Base-by-base conservation (phyloP, 345 rosid species). In the Citrus mangshanensis region DNA sequence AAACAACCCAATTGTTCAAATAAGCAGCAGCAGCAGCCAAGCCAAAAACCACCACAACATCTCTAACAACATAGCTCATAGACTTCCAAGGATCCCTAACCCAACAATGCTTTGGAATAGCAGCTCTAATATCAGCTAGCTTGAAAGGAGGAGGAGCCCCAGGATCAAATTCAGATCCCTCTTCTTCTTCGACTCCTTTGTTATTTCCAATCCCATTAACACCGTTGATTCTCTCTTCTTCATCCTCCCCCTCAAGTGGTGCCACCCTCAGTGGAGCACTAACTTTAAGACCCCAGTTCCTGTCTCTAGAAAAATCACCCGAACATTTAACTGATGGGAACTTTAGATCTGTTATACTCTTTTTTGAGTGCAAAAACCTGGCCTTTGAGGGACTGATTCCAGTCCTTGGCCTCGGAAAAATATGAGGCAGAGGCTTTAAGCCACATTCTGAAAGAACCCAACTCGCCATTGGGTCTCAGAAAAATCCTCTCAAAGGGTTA, bases 381-480 rank as follows among this genome's bases (percentile, higher is more conserved):
- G 77, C 66, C 68, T 82, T 84, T 72, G 79, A 56, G 37, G 69
- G 72, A 42, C 24, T 87, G 42, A 78, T 25, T 67, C 74, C 88
- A 79, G 85, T 81, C 84, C 85, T 81, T 82, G 91, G 91, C 81
- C 75, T 71, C 18, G 90, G 46, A 78, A 80, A 84, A 79, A 86
- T 25, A 70, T 78, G 79, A 72, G 97, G 97, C 56, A 88, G 89
- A 22, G 94, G 93, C 82, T 86, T 89, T 74, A 92, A 70, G 13
- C 97, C 95, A 85, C 93, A 90, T 91, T 91, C 92, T 70, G 93
- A 86, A 70, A 91, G 81, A 40, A 90, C 87, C 86, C 87, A 89
- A 82, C 85, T 85, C 88, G 91, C 93, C 98, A 92, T 91, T 88
- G 83, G 77, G 49, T 66, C 65, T 62, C 58, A 54, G 58, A 54